Percentiles rank a stretch among this genome's conserved stretches.
phyloP scores from a whole-genome alignment of 768 basidiomycete species.

The Mycena leptocephala region DNA sequence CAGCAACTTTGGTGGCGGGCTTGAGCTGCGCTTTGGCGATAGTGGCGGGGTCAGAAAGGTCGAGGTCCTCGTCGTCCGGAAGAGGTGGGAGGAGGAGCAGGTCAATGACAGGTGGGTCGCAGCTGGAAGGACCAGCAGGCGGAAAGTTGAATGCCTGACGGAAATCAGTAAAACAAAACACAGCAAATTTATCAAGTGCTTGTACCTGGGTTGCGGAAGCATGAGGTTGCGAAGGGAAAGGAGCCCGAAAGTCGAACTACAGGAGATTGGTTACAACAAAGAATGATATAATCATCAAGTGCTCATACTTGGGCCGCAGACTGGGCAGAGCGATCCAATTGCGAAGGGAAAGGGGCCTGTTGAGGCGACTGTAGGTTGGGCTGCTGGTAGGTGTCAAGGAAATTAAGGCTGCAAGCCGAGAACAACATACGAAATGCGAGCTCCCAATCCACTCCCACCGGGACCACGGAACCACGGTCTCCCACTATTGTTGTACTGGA shows the following conservation, averaged over 20 bases:
- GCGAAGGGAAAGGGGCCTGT: no score
- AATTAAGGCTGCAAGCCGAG: neutral
- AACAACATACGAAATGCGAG: neutral
- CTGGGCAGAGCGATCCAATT: no score
- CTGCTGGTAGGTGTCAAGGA: neutral
- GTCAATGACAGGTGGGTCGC: neutral
- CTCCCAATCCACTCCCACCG: neutral
- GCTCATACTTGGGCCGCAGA: no score
- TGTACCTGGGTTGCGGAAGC: neutral
- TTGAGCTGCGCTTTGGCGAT: slow-evolving; percentile 13
- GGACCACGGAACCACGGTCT: neutral
- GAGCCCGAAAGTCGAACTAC: no score
- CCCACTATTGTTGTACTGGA: neutral
- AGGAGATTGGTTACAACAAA: no score
- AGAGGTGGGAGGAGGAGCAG: neutral
- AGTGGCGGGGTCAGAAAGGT: neutral
- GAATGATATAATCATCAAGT: no score
- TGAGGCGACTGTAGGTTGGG: neutral
- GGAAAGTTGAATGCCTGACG: neutral
- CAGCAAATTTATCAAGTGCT: neutral
- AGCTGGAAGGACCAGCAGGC: neutral
- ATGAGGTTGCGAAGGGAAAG: neutral
- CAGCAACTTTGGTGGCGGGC: neutral
- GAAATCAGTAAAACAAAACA: neutral
- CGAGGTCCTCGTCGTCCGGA: neutral